phyloP scores from a whole-genome alignment of 2,329 filamentous ascomycete genomes.

The Penicillium frequentans region DNA sequence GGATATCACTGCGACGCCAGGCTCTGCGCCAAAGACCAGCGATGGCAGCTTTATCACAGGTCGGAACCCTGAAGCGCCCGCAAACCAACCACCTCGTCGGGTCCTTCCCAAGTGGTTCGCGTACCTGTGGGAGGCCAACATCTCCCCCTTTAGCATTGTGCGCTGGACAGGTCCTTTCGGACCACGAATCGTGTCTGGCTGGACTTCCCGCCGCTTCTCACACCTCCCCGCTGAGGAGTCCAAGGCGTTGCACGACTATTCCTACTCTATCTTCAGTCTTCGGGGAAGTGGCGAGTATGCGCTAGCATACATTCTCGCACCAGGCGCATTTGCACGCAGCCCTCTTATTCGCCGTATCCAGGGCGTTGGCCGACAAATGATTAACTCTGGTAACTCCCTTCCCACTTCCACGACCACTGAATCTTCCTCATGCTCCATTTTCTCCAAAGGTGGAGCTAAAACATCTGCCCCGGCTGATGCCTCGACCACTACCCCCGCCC shows the following conservation, averaged over 20 bases:
- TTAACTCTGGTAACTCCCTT: conserved; percentile 30
- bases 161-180: conserved; percentile 86
- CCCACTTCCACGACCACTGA: conserved; percentile 12
- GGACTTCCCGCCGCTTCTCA: conserved; percentile 90
- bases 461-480: conserved; percentile 30
- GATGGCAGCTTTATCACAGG: conserved; percentile 59
- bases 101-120: conserved; percentile 81
- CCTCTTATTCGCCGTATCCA: conserved; percentile 87
- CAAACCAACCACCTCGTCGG: conserved; percentile 53
- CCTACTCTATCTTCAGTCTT: conserved; percentile 91
- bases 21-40: conserved; percentile 34
- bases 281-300: conserved; percentile 92
- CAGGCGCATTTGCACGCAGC: conserved; percentile 85
- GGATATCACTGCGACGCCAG: conserved; percentile 30
- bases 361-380: conserved; percentile 73
- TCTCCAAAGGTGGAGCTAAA: conserved; percentile 6
- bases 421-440: conserved; percentile 16
- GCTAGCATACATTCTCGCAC: conserved; percentile 86
- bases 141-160: conserved; percentile 90
- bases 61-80: conserved; percentile 31
- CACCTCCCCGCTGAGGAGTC: conserved; percentile 80
- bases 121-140: conserved; percentile 95
- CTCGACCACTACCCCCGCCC: conserved; percentile 13
- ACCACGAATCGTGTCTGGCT: conserved; percentile 87
- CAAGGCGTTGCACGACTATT: conserved; percentile 85